Conservation (phyloP, 192 early-diverging fungal genomes). For the Coemansia sp. region DNA sequence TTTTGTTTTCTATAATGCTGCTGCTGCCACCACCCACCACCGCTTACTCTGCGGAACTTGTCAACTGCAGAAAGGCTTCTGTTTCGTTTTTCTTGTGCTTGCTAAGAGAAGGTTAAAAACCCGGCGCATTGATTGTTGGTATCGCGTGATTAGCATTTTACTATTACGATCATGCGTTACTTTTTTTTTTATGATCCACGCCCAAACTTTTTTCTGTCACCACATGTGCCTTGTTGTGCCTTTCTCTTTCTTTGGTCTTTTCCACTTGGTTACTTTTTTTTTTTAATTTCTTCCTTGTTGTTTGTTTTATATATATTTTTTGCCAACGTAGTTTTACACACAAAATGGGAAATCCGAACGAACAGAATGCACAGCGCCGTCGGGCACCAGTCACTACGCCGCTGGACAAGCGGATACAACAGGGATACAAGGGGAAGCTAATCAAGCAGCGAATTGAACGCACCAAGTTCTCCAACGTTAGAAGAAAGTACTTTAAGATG, state of each 20-base stretch:
- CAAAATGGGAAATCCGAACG: conserved; percentile 5
- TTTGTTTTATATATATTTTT: background rate
- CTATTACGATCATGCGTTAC: too few relatives aligned
- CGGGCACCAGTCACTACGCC: conserved; percentile 23
- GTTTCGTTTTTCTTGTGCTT: too few relatives aligned
- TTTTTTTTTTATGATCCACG: too few relatives aligned
- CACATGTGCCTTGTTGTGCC: too few relatives aligned
- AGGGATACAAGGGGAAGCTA: conserved; percentile 36
- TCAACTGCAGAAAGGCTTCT: too few relatives aligned
- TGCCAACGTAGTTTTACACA: background rate
- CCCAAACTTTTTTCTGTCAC: too few relatives aligned
- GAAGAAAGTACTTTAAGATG: conserved; percentile 46
- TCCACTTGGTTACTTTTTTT: background rate
- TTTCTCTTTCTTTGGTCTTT: background rate
- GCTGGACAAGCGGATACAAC: conserved; percentile 33
- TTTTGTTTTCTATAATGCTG: background rate
- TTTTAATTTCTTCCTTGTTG: background rate
- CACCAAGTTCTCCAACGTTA: conserved; percentile 42
- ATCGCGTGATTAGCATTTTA: too few relatives aligned
- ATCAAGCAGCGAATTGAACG: conserved; percentile 52
- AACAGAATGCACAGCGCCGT: conserved; percentile 17
- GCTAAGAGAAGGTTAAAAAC: too few relatives aligned
- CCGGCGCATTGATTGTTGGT: too few relatives aligned
- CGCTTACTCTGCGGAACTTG: too few relatives aligned
- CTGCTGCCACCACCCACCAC: background rate